phyloP scores from a whole-genome alignment of 2,329 filamentous ascomycete genomes.

The Neurospora sp. region DNA sequence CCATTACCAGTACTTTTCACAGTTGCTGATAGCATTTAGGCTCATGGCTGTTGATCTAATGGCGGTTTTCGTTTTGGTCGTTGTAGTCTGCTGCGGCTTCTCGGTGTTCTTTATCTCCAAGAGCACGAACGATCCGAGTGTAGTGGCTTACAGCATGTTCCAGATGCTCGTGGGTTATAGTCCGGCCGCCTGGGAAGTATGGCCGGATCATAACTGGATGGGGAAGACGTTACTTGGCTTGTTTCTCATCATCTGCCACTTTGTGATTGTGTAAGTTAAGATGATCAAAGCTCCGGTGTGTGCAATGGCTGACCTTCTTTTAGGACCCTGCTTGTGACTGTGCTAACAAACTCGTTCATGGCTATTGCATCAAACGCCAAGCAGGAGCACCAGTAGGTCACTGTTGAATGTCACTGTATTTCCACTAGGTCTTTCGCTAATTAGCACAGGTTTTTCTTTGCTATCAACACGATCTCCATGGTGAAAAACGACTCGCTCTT shows the following conservation, averaged over 20 bases:
- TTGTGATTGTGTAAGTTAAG: conserved; percentile 63
- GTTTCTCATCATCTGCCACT: conserved; percentile 92
- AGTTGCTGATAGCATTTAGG: conserved; percentile 85
- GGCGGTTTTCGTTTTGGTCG: conserved; percentile 72
- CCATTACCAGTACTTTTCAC: conserved; percentile 93
- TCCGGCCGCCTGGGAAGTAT: conserved; percentile 87
- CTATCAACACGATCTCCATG: conserved; percentile 95
- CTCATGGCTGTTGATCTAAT: conserved; percentile 88
- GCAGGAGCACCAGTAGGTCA: conserved; percentile 66
- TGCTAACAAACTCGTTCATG: conserved; percentile 96
- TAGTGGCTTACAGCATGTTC: conserved; percentile 83
- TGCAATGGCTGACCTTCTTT: conserved; percentile 4
- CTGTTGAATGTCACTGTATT: background rate
- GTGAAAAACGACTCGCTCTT: conserved; percentile 97
- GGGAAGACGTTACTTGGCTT: conserved; percentile 67
- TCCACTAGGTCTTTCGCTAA: conserved; percentile 6
- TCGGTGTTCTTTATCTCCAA: conserved; percentile 87
- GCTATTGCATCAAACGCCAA: conserved; percentile 86
- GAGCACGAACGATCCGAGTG: conserved; percentile 57
- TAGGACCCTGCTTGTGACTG: conserved; percentile 82
- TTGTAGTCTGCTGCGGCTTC: conserved; percentile 87
- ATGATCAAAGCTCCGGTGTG: background rate
- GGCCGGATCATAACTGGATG: conserved; percentile 65
- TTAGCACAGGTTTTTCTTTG: conserved; percentile 63
- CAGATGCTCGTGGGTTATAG: conserved; percentile 95